These are phyloP conservation scores for Gracilaria gracilis DNA, from an alignment of 23 red algal species.

Conservation along the genomic window DNA sequence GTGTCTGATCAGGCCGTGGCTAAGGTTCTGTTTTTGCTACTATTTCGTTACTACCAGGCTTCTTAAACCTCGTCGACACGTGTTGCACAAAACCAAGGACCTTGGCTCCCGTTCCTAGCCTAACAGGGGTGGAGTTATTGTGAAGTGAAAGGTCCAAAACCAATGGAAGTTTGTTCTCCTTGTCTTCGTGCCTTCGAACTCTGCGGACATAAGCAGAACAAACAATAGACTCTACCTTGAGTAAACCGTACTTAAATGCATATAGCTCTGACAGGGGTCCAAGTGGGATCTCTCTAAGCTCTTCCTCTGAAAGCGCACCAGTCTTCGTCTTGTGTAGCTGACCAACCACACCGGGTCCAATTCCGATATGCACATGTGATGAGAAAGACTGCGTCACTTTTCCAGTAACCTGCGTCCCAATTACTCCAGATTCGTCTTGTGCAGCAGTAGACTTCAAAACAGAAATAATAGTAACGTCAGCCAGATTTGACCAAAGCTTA, in stretches of 20 bases:
- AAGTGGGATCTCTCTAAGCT: neutral
- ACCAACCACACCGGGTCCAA: slow-evolving; percentile 49
- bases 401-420: slow-evolving; percentile 59
- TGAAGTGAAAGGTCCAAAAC: slow-evolving; percentile 33
- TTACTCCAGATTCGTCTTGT: slow-evolving; percentile 23
- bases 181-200: slow-evolving; percentile 15
- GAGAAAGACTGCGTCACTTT: slow-evolving; percentile 31
- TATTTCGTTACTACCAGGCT: neutral
- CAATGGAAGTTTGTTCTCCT: slow-evolving; percentile 27
- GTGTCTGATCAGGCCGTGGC: slow-evolving; percentile 3
- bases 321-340: slow-evolving; percentile 60
- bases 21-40: neutral
- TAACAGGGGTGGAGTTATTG: neutral
- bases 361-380: slow-evolving; percentile 32
- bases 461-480: slow-evolving; percentile 7
- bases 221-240: slow-evolving; percentile 26
- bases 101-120: neutral
- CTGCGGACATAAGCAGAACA: slow-evolving; percentile 33
- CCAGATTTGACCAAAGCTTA: neutral
- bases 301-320: slow-evolving; percentile 15
- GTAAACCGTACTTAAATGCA: slow-evolving; percentile 32
- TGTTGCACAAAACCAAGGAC: slow-evolving; percentile 54
- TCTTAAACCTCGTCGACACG: slow-evolving; percentile 12
- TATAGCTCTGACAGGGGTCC: slow-evolving; percentile 5
- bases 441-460: slow-evolving; percentile 4